Evolutionary conservation across 2,329 filamentous ascomycete genomes (phyloP), one percentile per base, ranked within the genome.

Genomic region (Thyridium curvatum): DNA sequence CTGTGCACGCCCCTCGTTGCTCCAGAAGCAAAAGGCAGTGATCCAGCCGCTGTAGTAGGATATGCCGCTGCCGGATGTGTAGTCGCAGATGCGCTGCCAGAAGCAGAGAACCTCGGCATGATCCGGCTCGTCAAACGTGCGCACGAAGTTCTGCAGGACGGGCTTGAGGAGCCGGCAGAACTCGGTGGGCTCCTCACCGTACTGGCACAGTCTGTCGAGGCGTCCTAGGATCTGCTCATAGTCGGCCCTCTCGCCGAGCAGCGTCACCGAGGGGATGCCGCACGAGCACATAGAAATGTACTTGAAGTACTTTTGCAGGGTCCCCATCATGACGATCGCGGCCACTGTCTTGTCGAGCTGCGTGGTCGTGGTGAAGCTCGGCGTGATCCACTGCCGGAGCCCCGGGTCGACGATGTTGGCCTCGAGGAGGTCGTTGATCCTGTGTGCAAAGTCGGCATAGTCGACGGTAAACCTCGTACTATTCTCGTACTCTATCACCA

Each of bases 231-330:
- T 52, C 3, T 45, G 21, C 16, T 32, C 48, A 61, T 66, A 74
- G 46, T 74, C 69, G 8, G 42, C 44, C 34, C 57, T 52, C 37
- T 63, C 54, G 7, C 69, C 69, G 1, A 66, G 56, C 13, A 73
- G 48, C 2, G 69, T 73, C 3, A 72, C 68, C 1, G 61, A 64
- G 0, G 70, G 71, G 7, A 73, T 54, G 0, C 69, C 69, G 45
- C 69, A 73, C 0, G 26, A 16, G 3, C 57, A 40, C 0, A 12
- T 37, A 15, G 48, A 46, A 5, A 18, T 46, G 39, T 62, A 69
- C 7, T 32, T 40, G 47, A 69, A 71, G 41, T 68, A 70, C 17
- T 60, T 56, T 44, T 70, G 59, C 52, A 67, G 45, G 2, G 58
- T 52, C 3, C 59, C 65, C 65, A 71, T 68, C 57, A 70, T 64